Conservation (phyloP, 2,329 filamentous ascomycete genomes). For the Fusarium beomiforme region DNA sequence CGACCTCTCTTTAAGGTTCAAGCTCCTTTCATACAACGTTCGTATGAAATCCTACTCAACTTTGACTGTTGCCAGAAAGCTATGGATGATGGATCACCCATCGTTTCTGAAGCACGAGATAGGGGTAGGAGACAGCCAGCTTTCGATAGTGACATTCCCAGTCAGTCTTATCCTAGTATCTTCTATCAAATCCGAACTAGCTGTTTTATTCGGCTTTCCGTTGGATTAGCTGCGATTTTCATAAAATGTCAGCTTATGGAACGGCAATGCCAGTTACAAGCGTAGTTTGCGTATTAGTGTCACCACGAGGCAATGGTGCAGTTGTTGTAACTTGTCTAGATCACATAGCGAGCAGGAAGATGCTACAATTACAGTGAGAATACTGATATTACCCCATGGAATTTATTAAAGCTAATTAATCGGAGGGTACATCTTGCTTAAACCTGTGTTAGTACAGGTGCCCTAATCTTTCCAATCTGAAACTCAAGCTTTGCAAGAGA, state of each 20-base stretch:
- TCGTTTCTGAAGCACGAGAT: too few relatives aligned
- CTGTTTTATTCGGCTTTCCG: not conserved
- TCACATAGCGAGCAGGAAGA: not conserved
- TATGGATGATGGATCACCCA: too few relatives aligned
- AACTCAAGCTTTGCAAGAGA: not conserved
- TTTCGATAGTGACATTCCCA: too few relatives aligned
- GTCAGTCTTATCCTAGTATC: too few relatives aligned
- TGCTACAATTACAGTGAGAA: not conserved
- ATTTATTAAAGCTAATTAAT: constrained; percentile 11
- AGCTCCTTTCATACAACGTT: too few relatives aligned
- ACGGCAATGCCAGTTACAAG: not conserved
- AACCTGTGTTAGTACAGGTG: not conserved
- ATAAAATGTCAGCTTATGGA: not conserved
- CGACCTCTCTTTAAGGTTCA: not conserved
- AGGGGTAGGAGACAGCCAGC: too few relatives aligned
- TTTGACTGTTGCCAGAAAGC: too few relatives aligned
- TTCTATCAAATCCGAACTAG: too few relatives aligned
- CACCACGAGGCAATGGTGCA: not conserved
- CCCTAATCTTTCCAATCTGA: not conserved
- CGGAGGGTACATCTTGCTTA: not conserved
- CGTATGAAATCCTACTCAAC: too few relatives aligned
- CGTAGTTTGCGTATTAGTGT: not conserved
- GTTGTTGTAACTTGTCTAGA: too few relatives aligned
- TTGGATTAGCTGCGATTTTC: not conserved
- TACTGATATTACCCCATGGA: not conserved